Base-by-base conservation (phyloP, 805 yeast genomes). In the Teunomyces pallodes region DNA sequence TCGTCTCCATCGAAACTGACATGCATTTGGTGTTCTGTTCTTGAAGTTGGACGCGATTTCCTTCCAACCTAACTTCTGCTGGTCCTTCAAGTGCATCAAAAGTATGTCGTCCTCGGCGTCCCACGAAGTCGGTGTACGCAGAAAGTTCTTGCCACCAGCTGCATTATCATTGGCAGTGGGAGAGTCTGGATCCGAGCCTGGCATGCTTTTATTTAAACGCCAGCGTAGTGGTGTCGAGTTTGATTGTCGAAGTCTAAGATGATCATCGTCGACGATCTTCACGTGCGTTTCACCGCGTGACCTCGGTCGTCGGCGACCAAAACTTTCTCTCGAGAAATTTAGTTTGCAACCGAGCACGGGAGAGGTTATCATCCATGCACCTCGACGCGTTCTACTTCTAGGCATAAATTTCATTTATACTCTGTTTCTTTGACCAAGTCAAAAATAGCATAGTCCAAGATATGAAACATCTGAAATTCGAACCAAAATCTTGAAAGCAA, bases 111-210 rank as follows among this genome's bases (percentile, higher is more conserved):
- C 78, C 53, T 67, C 75, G 13, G 77, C 73, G 54, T 74, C 78
- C 78, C 78, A 74, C 3, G 77, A 72, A 3, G 78, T 72, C 10
- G 78, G 78, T 5, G 78, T 73, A 31, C 77, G 57, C 42, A 68
- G 58, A 48, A 58, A 60, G 49, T 57, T 58, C 49, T 69, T 68
- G 41, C 57, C 50, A n/a, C 44, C 52, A 14, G 43, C 43, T 16
- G 42, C 30, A 17, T 35, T 43, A 14, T 38, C 41, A 38, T 20
- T 38, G 30, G 30, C 17, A 12, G 41, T 7, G 8, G 41, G 41
- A 5, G 41, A 38, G 16, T 38, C 28, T 28, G 41, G 41, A n/a
- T 38, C 41, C 8, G 41, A 24, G 41, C 41, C 41, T 10, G 41
- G 30, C 41, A 38, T 38, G 30, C 16, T 38, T n/a, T 9, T 36